These are phyloP conservation scores for Kernera saxatilis DNA, from an alignment of 345 rosid genomes.

Conservation along the genomic window DNA sequence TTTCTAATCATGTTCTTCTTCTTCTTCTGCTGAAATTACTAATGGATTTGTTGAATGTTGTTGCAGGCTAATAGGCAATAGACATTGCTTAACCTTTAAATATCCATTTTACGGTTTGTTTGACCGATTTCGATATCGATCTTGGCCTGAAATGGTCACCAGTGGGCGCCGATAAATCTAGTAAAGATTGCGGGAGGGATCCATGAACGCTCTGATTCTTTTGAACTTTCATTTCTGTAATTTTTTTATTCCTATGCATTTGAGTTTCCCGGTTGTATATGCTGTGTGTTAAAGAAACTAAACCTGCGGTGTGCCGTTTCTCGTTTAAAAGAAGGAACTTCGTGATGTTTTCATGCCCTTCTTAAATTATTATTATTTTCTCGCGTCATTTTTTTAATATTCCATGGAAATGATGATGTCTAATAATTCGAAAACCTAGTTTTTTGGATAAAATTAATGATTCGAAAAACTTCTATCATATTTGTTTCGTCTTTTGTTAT, in stretches of 20 bases:
- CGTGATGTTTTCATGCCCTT: background rate
- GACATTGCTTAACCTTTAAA: constrained; percentile 2
- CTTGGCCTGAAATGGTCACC: background rate
- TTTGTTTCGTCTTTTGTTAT: background rate
- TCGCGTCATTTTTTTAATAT: background rate
- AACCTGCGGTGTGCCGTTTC: constrained; percentile 5
- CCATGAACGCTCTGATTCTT: constrained; percentile 13
- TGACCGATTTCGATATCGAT: background rate
- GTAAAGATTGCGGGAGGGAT: background rate
- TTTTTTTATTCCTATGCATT: background rate
- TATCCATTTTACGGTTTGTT: background rate
- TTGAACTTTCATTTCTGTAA: constrained; percentile 5
- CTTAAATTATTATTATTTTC: no score
- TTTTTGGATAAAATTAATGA: no score
- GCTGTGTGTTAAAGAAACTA: background rate
- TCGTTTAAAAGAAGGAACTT: background rate
- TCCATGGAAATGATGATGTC: background rate
- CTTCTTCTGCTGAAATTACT: background rate
- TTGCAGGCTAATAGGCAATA: constrained; percentile 28
- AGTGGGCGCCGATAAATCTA: background rate
- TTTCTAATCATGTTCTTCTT: constrained; percentile 11
- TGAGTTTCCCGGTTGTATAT: background rate
- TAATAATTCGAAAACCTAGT: background rate
- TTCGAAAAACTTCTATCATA: background rate
- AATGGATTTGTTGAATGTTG: constrained; percentile 1